Conservation (phyloP, 139 green algal species). For the Chlorella sp. region DNA sequence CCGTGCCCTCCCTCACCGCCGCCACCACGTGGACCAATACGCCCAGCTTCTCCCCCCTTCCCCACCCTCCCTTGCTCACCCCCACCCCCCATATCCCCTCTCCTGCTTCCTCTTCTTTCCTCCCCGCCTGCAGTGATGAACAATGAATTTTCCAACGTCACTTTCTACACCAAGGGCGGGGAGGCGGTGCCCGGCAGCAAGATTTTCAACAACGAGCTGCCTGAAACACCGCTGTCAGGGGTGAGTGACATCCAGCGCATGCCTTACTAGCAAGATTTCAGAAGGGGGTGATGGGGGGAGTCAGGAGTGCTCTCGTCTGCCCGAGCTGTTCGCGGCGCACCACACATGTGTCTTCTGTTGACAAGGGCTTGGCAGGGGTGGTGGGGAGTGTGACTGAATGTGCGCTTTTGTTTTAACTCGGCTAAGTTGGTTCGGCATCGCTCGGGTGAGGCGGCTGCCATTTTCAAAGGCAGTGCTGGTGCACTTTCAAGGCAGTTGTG, state of each 20-base stretch:
- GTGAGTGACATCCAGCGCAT: background rate
- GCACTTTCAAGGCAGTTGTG: no score
- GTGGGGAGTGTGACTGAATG: background rate
- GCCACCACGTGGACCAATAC: background rate
- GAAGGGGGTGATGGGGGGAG: no score
- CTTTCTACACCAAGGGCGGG: background rate
- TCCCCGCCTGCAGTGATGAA: constrained; percentile 3
- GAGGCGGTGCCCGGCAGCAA: constrained; percentile 10
- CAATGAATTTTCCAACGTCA: constrained; percentile 15
- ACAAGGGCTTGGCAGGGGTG: no score
- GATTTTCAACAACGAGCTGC: background rate
- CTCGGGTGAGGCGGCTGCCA: background rate
- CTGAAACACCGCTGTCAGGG: background rate
- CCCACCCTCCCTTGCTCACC: no score
- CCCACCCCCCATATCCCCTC: background rate
- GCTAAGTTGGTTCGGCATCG: background rate
- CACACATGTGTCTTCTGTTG: no score
- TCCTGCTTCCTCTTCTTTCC: background rate
- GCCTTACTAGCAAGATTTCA: no score
- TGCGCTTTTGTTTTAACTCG: no score
- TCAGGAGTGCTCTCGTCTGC: no score
- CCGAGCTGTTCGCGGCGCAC: no score
- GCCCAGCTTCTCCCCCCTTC: no score
- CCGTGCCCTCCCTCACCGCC: background rate
- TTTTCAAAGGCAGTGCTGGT: no score